Evolutionary conservation across 2,329 filamentous ascomycete species (phyloP), one percentile per base, ranked within the genome.

Genomic region (Intubia oerlemansii): DNA sequence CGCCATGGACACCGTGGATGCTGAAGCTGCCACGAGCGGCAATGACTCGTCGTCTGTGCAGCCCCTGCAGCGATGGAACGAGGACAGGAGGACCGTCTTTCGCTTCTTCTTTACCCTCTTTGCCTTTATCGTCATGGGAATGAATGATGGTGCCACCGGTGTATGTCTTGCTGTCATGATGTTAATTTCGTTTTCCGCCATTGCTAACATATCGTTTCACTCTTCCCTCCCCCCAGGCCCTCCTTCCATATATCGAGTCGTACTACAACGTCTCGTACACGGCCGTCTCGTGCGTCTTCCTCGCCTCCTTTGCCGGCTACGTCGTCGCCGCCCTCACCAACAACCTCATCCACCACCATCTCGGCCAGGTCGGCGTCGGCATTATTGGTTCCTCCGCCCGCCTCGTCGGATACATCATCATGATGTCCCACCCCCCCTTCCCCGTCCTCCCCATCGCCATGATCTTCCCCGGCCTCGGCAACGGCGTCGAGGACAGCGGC

Each of bases 361-460:
- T 68, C 28, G 78, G 79, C 20, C 76, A 79, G 42, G 62, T 73
- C 11, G 78, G 78, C 8, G 62, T 82, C 8, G 74, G 76, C 9
- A 42, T 78, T 28, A 45, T 80, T 5, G 69, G 59, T 0, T 70
- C 76, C 0, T 33, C 57, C 9, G 66, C 60, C 37, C 73, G 78
- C 39, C 42, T 80, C 7, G 38, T 69, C 15, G 63, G 72, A 12
- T 81, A 78, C 41, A 47, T 74, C 15, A 53, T 73, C 17, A 59
- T 77, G 32, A 58, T 63, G 5, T 48, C 71, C 4, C 76, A 80
- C 43, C 76, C 75, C 1, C 71, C 72, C 0, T 81, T 70, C 40
- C 64, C 71, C 0, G 66, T 67, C 0, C 49, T 82, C 0, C 65
- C 75, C 2, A 48, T 77, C 10, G 56, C 69, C 16, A 67, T 74